Evolutionary conservation across 257 asterid species (phyloP), one percentile per base, ranked within the genome.

Genomic region (Nicotiana knightiana): DNA sequence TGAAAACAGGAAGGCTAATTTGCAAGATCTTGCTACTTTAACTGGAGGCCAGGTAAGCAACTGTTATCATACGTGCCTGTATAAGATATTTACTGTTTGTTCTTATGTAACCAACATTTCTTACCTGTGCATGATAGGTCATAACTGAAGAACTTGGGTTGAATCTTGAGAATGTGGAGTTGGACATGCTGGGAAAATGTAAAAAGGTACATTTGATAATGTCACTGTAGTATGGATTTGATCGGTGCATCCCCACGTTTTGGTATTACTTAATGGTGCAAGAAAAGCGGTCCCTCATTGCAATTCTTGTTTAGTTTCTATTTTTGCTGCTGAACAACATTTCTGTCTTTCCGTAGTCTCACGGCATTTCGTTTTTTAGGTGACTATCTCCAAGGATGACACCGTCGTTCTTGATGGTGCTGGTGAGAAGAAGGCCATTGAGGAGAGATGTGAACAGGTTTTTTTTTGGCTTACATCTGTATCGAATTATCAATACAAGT

Each of bases 361-460:
- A 53, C 30, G 17, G 55, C 15, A 17, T 28, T 21, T 39, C 18
- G 1, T 78, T 61, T 77, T 71, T 30, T 57, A 90, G 91, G 89
- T 87, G 43, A 85, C 91, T 0, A 82, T 91, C 68, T 87, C 94
- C 39, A 89, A 89, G 84, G 91, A 89, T 77, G 88, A 87, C 81
- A 88, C 92, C 0, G 85, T 90, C 57, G 57, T 91, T 77, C 92
- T 90, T 82, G 90, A 90, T 71, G 93, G 92, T 17, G 89, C 91
- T 26, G 93, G 92, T 63, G 86, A 85, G 76, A 90, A 87, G 89
- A 86, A 77, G 64, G 73, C 85, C 24, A 87, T 90, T 9, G 90
- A 87, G 83, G 91, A 87, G 84, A 87, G 95, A 88, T 87, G 91
- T 58, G 92, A 85, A 39, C 91, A 89, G 91, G 92, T 90, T 83